Evolutionary conservation across 1,284 basidiomycete genomes (phyloP), one percentile per base, ranked within the genome.

Genomic region (Clitocybe nebularis): DNA sequence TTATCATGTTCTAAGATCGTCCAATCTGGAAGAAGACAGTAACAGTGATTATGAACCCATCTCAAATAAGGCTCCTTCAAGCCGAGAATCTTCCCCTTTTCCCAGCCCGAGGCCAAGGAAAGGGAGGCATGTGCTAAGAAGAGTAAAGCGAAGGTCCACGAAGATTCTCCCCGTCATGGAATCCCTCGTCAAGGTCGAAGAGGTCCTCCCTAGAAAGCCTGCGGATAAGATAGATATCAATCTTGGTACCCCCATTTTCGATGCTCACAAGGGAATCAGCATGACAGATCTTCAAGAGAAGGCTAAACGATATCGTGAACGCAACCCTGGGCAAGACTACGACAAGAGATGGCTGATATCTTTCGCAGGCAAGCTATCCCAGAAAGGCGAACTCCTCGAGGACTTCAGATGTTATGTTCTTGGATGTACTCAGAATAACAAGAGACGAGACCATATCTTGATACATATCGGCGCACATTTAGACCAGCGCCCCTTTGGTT

Each of bases 401-500:
- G 75, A 81, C 32, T 84, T 75, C 51, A 67, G 82, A 32, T 84
- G 81, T 51, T 84, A 84, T 53, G 64, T 84, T 26, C 51, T 63
- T 13, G 82, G 77, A 3, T 84, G 81, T 56, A 57, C 64, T 24
- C 82, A 84, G 56, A 69, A 61, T 30, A 84, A 84, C 63, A 84
- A 79, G 58, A 68, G 83, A 42, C 68, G 79, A 42, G 82, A 85
- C 54, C 82, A 85, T 50, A 85, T 85, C 50, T 58, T 83, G 29
- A 80, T 82, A 32, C 83, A 85, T 48, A 70, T 85, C 14, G 81
- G 82, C 24, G 77, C 78, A 11, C 82, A 85, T 55, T 68, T 86
- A 35, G 77, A 81, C 44, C 76, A 84, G 51, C 63, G 81, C 49
- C 79, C 77, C 2, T 85, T 78, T 58, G 63, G 69, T 38, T 85